phyloP scores from a whole-genome alignment of 768 basidiomycete species.

The Pulveroboletus sp. region DNA sequence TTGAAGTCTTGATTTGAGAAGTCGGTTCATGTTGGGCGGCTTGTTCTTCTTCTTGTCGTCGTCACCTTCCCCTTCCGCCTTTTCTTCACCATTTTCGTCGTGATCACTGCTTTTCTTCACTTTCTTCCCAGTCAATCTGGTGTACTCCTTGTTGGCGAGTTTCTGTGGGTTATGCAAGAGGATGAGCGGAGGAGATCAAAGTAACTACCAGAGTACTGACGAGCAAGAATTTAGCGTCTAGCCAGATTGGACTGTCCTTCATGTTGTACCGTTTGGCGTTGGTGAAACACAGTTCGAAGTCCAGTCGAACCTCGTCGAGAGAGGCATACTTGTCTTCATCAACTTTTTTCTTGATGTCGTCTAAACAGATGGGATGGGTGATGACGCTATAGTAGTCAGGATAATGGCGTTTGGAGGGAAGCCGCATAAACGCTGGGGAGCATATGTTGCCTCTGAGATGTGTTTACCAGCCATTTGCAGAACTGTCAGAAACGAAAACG shows the following conservation, averaged over 20 bases:
- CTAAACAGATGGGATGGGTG: constrained; percentile 78
- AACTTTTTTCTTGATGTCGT: constrained; percentile 83
- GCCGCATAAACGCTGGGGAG: constrained; percentile 63
- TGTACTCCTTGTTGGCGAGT: constrained; percentile 45
- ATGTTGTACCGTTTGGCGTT: constrained; percentile 84
- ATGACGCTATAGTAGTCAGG: constrained; percentile 87
- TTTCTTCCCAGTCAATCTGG: constrained; percentile 41
- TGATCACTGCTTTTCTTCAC: constrained; percentile 37
- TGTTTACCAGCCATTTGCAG: constrained; percentile 28
- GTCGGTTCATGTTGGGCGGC: constrained; percentile 58
- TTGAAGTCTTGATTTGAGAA: constrained; percentile 67
- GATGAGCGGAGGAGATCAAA: constrained; percentile 1
- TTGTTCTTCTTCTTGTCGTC: constrained; percentile 51
- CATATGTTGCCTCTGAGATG: constrained; percentile 58
- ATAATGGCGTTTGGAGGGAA: constrained; percentile 70
- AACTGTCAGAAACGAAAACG: constrained; percentile 43
- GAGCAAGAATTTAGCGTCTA: constrained; percentile 78
- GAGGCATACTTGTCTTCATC: constrained; percentile 57
- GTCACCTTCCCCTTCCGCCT: constrained; percentile 41
- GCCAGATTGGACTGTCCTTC: constrained; percentile 74
- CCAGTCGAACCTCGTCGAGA: constrained; percentile 63
- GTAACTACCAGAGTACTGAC: constrained; percentile 42
- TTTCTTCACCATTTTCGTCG: constrained; percentile 40
- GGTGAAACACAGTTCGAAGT: constrained; percentile 75
- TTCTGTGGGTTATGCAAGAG: constrained; percentile 36